These are phyloP conservation scores for Septoria linicola DNA, from an alignment of 2,329 filamentous ascomycete genomes.

Conservation along the genomic window DNA sequence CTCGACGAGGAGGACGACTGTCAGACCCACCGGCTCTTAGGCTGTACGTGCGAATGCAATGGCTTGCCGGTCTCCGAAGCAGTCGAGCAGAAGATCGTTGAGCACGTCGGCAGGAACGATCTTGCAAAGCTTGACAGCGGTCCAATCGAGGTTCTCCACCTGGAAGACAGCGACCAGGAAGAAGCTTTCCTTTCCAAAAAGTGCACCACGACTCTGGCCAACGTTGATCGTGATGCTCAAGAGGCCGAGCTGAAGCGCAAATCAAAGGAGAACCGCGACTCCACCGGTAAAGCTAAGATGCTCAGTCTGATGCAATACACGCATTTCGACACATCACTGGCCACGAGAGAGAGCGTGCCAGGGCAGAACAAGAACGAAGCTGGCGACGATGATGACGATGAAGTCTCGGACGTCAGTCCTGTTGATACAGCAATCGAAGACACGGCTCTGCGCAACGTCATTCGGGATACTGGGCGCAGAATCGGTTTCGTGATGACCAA, in stretches of 20 bases:
- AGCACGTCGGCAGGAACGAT: slow-evolving; percentile 27
- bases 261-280: slow-evolving; percentile 36
- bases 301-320: slow-evolving; percentile 55
- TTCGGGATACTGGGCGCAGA: slow-evolving; percentile 47
- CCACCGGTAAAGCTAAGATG: slow-evolving; percentile 44
- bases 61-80: slow-evolving; percentile 42
- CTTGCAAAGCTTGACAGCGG: slow-evolving; percentile 25
- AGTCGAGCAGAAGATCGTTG: slow-evolving; percentile 23
- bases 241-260: slow-evolving; percentile 34
- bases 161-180: slow-evolving; percentile 33
- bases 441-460: slow-evolving; percentile 49
- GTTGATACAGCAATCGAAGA: slow-evolving; percentile 49
- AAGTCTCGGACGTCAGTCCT: slow-evolving; percentile 32
- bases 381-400: slow-evolving; percentile 31
- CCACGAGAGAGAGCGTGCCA: neutral
- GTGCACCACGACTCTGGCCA: slow-evolving; percentile 19
- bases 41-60: slow-evolving; percentile 60
- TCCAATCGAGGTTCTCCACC: slow-evolving; percentile 24
- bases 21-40: slow-evolving; percentile 67
- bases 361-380: neutral
- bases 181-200: slow-evolving; percentile 11
- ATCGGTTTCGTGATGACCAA: slow-evolving; percentile 55
- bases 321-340: slow-evolving; percentile 49
- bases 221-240: slow-evolving; percentile 42
- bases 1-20: slow-evolving; percentile 61